Base-by-base conservation (phyloP, 2,329 filamentous ascomycete species). In the Fusarium ramigenum region DNA sequence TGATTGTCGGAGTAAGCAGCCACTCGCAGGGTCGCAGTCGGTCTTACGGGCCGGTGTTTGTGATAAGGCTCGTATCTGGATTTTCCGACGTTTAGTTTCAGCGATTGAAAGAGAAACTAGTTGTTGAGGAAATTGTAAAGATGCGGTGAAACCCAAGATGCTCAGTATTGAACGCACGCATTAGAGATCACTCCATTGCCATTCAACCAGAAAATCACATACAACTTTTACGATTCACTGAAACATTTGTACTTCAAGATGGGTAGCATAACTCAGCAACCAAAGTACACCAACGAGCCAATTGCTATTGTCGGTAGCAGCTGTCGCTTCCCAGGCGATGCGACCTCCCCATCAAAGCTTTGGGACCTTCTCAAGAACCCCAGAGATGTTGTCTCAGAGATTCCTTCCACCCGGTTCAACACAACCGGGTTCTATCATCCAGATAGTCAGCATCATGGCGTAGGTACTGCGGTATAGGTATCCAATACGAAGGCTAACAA, bases 241-340 rank as follows among this genome's bases (percentile, higher is more conserved):
- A 18, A 52, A 15, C 49, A 25, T 18, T 37, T 4, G n/a, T 9
- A 12, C 9, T 37, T 37, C n/a, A 52, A 36, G 4, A 52, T 52
- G 49, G 49, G n/a, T 18, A 52, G 49, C n/a, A 23, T 36, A 25
- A 52, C 11, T 11, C 21, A 37, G 4, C 32, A 2, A 6, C 8
- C n/a, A 23, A 36, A 25, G 4, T 37, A 37, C 6, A 36, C n/a
- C 25, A 54, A 54, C 23, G 66, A 69, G 14, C 67, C 67, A 11
- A 70, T 73, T 54, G 70, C 70, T 21, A 56, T 73, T 16, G 42
- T 70, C 3, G 70, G 70, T 30, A 70, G 54, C 10, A 43, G 37
- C 5, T 70, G 63, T 23, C 49, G 67, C 11, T 70, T 64, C n/a
- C 47, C 63, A 21, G 70, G 67, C 18, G 70, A 42, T 18, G 34